Percentiles rank a stretch among this genome's conserved stretches.
These are phyloP conservation scores for Diaporthe ilicicola DNA, from an alignment of 2,329 filamentous ascomycete species.

Conservation along the genomic window DNA sequence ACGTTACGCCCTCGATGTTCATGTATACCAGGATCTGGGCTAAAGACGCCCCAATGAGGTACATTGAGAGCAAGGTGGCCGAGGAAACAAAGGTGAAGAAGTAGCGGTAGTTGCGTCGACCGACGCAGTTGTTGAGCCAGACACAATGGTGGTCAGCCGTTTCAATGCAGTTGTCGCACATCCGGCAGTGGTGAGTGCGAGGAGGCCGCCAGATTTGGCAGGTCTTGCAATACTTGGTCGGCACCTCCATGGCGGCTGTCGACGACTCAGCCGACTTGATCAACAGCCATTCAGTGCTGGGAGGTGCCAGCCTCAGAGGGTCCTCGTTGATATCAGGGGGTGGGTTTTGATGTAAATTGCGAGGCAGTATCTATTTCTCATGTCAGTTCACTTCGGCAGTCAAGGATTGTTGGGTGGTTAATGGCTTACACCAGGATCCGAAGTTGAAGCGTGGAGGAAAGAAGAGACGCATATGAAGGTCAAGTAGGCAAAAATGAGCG, in stretches of 20 bases:
- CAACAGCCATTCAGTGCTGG: slow-evolving; percentile 93
- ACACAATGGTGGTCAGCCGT: slow-evolving; percentile 98
- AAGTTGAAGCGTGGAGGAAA: slow-evolving; percentile 89
- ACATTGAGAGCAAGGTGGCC: slow-evolving; percentile 78
- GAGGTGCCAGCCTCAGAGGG: slow-evolving; percentile 80
- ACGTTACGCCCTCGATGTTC: slow-evolving; percentile 69
- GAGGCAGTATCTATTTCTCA: slow-evolving; percentile 78
- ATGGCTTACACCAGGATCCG: slow-evolving; percentile 86
- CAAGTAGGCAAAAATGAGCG: slow-evolving; percentile 90
- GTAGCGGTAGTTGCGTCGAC: slow-evolving; percentile 95
- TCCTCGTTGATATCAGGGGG: slow-evolving; percentile 78
- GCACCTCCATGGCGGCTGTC: slow-evolving; percentile 94
- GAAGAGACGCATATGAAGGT: slow-evolving; percentile 91
- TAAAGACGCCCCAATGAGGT: slow-evolving; percentile 80
- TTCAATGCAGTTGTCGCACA: slow-evolving; percentile 97
- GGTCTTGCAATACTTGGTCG: slow-evolving; percentile 97
- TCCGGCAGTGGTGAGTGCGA: slow-evolving; percentile 92
- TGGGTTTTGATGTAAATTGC: slow-evolving; percentile 91
- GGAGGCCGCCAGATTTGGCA: slow-evolving; percentile 98
- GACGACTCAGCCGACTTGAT: slow-evolving; percentile 80
- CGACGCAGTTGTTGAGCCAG: slow-evolving; percentile 98
- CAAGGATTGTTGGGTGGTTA: background rate
- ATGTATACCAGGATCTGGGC: slow-evolving; percentile 81
- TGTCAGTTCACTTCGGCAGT: slow-evolving; percentile 20
- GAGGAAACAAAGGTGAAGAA: slow-evolving; percentile 92